Evolutionary conservation across 2,329 filamentous ascomycete species (phyloP).

Genomic region (Alternaria arborescens): DNA sequence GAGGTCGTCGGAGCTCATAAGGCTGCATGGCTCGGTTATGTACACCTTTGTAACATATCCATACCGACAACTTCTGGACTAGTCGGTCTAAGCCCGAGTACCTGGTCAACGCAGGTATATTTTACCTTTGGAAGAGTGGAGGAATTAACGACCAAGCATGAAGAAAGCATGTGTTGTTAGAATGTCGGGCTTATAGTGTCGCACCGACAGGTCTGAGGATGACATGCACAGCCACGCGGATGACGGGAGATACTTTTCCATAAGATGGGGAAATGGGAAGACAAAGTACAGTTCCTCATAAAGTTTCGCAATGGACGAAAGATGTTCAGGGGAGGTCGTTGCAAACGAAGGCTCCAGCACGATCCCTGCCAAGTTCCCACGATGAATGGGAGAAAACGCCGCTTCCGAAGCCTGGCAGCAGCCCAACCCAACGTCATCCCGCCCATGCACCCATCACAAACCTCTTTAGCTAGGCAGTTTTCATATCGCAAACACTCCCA

Average conservation of each 20-base stretch:
- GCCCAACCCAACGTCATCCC: slow-evolving; percentile 25
- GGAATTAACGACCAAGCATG: neutral
- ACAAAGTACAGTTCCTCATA: neutral
- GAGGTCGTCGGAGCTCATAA: neutral
- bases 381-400: slow-evolving; percentile 20
- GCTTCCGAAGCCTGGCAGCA: slow-evolving; percentile 26
- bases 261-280: neutral
- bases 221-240: neutral
- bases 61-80: neutral
- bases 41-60: neutral
- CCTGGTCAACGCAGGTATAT: neutral
- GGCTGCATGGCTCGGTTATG: slow-evolving; percentile 2
- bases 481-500: slow-evolving; percentile 9
- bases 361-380: slow-evolving; percentile 30
- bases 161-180: neutral
- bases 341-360: neutral
- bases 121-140: neutral
- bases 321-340: neutral
- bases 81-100: neutral
- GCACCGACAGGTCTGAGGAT: neutral
- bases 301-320: neutral
- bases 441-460: slow-evolving; percentile 5
- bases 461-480: neutral
- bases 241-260: neutral
- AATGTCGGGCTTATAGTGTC: neutral